These are phyloP conservation scores for Talaromyces sp. DNA, from an alignment of 2,329 filamentous ascomycete species.

Conservation along the genomic window DNA sequence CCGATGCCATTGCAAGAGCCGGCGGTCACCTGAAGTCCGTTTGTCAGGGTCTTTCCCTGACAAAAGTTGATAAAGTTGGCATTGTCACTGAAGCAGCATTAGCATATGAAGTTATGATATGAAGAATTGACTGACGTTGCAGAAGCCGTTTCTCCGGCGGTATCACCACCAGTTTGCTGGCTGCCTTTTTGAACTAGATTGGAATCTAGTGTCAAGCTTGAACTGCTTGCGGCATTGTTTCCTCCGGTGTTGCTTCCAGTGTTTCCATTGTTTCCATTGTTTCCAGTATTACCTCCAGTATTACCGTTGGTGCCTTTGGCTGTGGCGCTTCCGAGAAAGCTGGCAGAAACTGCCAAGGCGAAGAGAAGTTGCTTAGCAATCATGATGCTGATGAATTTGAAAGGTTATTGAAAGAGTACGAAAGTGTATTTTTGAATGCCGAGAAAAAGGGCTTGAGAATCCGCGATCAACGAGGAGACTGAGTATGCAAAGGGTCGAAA, in stretches of 20 bases:
- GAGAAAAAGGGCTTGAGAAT: neutral
- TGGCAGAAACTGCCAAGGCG: neutral
- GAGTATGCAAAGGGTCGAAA: neutral
- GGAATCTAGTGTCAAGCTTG: constrained; percentile 31
- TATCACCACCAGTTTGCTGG: constrained; percentile 22
- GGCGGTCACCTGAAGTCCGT: constrained; percentile 49
- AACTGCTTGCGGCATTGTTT: neutral
- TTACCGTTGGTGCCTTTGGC: constrained; percentile 19
- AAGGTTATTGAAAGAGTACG: neutral
- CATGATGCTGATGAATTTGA: neutral
- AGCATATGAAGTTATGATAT: neutral
- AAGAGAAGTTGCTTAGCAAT: neutral
- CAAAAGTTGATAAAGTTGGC: constrained; percentile 63
- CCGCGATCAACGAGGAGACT: constrained; percentile 8
- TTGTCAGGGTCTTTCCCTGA: constrained; percentile 52
- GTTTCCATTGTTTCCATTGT: neutral
- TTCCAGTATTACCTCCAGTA: constrained; percentile 1
- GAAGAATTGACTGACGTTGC: constrained; percentile 38
- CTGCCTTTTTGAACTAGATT: constrained; percentile 40
- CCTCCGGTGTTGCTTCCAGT: constrained; percentile 24
- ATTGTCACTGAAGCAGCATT: constrained; percentile 37
- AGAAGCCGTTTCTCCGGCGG: constrained; percentile 45
- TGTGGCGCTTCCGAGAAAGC: neutral
- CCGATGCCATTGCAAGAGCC: constrained; percentile 58
- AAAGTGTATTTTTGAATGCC: neutral